Evolutionary conservation across 306 rosid species (phyloP), one percentile per base, ranked within the genome.

Genomic region (Cicer pinnatifidum): DNA sequence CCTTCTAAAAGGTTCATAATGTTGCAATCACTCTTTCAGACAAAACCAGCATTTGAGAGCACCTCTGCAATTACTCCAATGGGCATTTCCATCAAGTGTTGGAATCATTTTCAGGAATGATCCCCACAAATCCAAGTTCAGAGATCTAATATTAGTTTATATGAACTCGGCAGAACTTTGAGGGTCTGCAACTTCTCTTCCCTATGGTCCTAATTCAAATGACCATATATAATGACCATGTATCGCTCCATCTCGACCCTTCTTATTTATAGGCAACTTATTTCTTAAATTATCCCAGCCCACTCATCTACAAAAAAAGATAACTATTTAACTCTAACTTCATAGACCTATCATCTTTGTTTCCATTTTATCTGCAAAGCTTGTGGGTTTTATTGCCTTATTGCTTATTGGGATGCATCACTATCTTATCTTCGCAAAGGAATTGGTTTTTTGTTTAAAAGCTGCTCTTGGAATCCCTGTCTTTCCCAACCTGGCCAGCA

Each of bases 331-430:
- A 52, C 6, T 52, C 59, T 52, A 52, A 52, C 33, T 8, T 16
- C 59, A 16, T 16, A 59, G 17, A 6, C 11, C 15, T 59, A 35
- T 59, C 17, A 35, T 59, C 45, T 60, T 59, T 59, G 13, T 57
- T 65, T 65, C 69, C 58, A 60, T 73, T 73, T 66, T 67, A 23
- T 38, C 72, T 20, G 44, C 41, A 44, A 51, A 68, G 41, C 69
- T 45, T 11, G 19, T 16, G 43, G 8, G 11, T 67, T 67, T 60
- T 41, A 47, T 28, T 60, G 43, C 54, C 28, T 23, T 23, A 23
- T 23, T 23, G 28, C 73, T 23, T 75, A 19, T 19, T 45, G 37
- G 43, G 46, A 73, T 67, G 66, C 38, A 70, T 70, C 72, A 23
- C 28, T 23, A 23, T 23, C 28, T 23, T 23, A 9, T 47, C 20